These are phyloP conservation scores for Curvularia verruculosa DNA, from an alignment of 2,329 filamentous ascomycete genomes.

Conservation along the genomic window DNA sequence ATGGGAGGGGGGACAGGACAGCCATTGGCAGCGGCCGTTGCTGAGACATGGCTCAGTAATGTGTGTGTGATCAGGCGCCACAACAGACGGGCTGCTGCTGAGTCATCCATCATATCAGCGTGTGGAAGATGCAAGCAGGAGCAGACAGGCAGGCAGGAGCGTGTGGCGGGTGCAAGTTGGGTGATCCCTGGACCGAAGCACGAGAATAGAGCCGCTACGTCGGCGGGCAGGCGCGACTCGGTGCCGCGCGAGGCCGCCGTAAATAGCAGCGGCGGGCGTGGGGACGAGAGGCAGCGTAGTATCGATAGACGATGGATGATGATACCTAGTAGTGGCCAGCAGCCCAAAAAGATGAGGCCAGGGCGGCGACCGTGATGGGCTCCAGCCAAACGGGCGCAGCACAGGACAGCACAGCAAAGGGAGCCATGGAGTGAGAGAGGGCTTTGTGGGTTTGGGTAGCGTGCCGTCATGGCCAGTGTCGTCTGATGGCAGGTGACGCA, in stretches of 20 bases:
- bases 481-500: slow-evolving; percentile 28
- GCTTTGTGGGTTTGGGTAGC: not conserved
- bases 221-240: slow-evolving; percentile 5
- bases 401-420: slow-evolving; percentile 2
- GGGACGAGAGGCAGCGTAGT: slow-evolving; percentile 18
- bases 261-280: slow-evolving; percentile 12
- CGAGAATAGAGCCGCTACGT: slow-evolving; percentile 13
- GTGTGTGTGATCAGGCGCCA: slow-evolving; percentile 22
- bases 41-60: slow-evolving; percentile 5
- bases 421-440: not conserved
- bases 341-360: slow-evolving; percentile 7
- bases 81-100: not conserved
- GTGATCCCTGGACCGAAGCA: slow-evolving; percentile 1
- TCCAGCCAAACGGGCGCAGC: slow-evolving; percentile 1
- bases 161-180: not conserved
- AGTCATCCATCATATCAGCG: too few species aligned
- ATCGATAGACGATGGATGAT: slow-evolving; percentile 5
- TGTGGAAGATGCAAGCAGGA: too few species aligned
- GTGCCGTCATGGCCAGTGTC: not conserved
- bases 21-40: not conserved
- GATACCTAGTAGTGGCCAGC: too few species aligned
- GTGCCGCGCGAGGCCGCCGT: slow-evolving; percentile 1
- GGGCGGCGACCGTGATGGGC: not conserved
- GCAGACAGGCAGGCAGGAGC: slow-evolving; percentile 13
- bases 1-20: not conserved